Percentiles rank a stretch among this genome's conserved stretches.
Conservation (phyloP, 2,329 filamentous ascomycete genomes). For the Ophiocordyceps unilateralis region DNA sequence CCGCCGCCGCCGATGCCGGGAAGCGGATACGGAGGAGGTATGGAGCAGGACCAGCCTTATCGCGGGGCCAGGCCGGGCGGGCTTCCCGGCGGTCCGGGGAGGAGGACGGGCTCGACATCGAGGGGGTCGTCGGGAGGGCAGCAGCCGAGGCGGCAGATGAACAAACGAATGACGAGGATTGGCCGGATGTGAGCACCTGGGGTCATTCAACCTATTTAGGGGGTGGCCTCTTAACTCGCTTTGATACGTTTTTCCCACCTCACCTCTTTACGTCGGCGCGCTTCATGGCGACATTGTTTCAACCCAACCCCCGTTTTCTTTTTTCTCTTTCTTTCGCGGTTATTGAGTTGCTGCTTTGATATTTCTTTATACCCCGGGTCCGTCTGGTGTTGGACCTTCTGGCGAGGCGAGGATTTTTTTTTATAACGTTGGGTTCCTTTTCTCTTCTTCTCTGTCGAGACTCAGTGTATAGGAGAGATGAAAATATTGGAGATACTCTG, state of each 20-base stretch:
- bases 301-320: too few species aligned
- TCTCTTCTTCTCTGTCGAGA: too few species aligned
- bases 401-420: too few species aligned
- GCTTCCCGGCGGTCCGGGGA: background rate
- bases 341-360: too few species aligned
- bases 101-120: background rate
- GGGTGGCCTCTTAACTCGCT: background rate
- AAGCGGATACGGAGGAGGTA: background rate
- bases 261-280: background rate
- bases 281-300: too few species aligned
- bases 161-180: constrained; percentile 44
- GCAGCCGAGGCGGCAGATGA: constrained; percentile 26
- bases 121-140: background rate
- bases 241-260: too few species aligned
- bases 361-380: too few species aligned
- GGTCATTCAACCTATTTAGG: too few species aligned
- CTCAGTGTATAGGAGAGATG: too few species aligned
- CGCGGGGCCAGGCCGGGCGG: constrained; percentile 4
- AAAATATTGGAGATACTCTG: too few species aligned
- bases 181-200: constrained; percentile 13
- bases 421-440: too few species aligned
- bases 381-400: too few species aligned
- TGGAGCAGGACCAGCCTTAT: background rate
- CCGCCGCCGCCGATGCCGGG: background rate
- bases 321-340: background rate